Conservation (phyloP, 176 grass and related monocot species). For the Ensete ventricosum region DNA sequence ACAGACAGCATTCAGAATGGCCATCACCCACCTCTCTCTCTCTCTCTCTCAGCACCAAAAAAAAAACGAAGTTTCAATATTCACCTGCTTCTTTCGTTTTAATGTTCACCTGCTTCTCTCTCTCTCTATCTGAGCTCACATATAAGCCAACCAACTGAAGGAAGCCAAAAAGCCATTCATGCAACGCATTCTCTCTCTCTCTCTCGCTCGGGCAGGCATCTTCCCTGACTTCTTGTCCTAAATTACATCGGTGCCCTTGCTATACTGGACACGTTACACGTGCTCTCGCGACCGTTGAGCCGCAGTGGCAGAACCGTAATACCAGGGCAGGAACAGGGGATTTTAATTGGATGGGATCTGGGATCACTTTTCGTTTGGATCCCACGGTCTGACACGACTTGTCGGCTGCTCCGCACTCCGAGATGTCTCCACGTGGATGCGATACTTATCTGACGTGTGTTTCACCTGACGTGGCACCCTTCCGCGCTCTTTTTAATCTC, state of each 20-base stretch:
- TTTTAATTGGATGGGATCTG: background rate
- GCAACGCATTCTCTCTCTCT: background rate
- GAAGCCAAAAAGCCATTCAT: background rate
- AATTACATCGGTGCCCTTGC: background rate
- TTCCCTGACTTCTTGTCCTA: background rate
- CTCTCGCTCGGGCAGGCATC: background rate
- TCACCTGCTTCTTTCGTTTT: background rate
- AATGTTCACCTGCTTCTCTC: background rate
- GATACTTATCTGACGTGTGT: too few species aligned
- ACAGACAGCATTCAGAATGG: background rate
- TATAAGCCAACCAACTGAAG: background rate
- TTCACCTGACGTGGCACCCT: background rate
- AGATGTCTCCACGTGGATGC: background rate
- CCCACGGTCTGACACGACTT: background rate
- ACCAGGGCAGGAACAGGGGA: background rate
- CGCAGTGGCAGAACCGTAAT: background rate
- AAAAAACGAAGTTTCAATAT: background rate
- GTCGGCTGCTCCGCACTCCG: background rate
- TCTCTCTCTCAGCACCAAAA: too few species aligned
- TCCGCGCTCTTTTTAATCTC: background rate
- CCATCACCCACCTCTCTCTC: too few species aligned
- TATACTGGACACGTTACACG: background rate
- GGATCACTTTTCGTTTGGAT: background rate
- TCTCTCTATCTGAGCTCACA: background rate
- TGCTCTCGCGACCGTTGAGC: background rate